Conservation (phyloP, 345 rosid genomes). For the Cardamine occulta region DNA sequence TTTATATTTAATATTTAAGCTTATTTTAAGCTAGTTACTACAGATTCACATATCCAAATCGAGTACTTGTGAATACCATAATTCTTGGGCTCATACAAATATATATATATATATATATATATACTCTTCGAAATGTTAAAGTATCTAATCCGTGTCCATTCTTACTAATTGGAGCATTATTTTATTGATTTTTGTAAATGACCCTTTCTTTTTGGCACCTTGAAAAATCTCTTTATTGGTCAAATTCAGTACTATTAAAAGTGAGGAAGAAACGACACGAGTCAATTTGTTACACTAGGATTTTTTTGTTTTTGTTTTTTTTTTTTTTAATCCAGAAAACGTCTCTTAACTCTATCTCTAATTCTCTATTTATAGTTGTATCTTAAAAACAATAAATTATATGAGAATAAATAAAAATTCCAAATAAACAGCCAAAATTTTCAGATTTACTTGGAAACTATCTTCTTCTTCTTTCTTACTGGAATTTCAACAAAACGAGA, state of each 20-base stretch:
- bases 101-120: too few species aligned
- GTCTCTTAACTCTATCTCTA: constrained; percentile 7
- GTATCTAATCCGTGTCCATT: not conserved
- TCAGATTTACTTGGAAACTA: not conserved
- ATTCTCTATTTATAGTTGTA: not conserved
- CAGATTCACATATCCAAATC: too few species aligned
- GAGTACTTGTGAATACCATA: too few species aligned
- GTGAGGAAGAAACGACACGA: constrained; percentile 27
- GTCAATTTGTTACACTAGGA: constrained; percentile 25
- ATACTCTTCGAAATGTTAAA: too few species aligned
- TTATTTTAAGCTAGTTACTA: too few species aligned
- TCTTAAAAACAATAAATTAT: not conserved
- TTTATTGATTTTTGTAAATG: not conserved
- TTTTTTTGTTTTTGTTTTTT: not conserved
- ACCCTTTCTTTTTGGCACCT: not conserved
- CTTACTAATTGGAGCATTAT: not conserved
- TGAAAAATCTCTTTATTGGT: not conserved
- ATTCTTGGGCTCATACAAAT: too few species aligned
- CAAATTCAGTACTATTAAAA: not conserved
- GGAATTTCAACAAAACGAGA: not conserved
- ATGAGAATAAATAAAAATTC: not conserved
- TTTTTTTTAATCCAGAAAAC: not conserved
- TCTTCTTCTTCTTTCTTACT: not conserved
- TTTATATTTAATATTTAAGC: too few species aligned
- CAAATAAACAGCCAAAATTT: not conserved